A percentile compares a stretch with the other conserved stretches of the same genome.
phyloP scores from a whole-genome alignment of 495 filamentous ascomycete species.

The Viridothelium virens region DNA sequence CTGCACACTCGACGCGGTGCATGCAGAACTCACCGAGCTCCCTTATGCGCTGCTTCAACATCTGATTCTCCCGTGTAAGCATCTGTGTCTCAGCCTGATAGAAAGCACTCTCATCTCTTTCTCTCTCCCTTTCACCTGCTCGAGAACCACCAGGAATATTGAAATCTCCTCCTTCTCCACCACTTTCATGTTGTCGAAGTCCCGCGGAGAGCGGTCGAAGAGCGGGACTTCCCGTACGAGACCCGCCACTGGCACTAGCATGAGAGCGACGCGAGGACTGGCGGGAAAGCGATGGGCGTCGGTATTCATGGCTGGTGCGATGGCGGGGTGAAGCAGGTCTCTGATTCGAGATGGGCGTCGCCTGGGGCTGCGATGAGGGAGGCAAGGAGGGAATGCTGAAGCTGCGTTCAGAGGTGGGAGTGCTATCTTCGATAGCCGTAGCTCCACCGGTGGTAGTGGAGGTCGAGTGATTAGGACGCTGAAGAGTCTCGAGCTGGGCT shows the following conservation, averaged over 20 bases:
- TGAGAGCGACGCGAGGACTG: slow-evolving; percentile 39
- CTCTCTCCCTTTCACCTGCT: slow-evolving; percentile 3
- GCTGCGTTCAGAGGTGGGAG: slow-evolving; percentile 57
- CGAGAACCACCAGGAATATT: background rate
- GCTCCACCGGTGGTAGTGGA: slow-evolving; percentile 13
- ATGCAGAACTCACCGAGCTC: slow-evolving; percentile 57
- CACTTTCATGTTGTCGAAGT: slow-evolving; percentile 13
- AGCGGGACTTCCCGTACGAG: background rate
- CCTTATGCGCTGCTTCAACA: slow-evolving; percentile 75
- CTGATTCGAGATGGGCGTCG: slow-evolving; percentile 35
- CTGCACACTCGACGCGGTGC: background rate
- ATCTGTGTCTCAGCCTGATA: slow-evolving; percentile 89
- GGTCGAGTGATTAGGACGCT: slow-evolving; percentile 33
- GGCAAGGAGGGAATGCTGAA: slow-evolving; percentile 41
- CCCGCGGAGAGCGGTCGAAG: background rate
- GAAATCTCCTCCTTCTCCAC: slow-evolving; percentile 18
- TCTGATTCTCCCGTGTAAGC: slow-evolving; percentile 84
- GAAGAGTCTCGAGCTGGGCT: slow-evolving; percentile 42
- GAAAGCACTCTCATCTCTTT: slow-evolving; percentile 72
- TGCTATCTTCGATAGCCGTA: slow-evolving; percentile 60
- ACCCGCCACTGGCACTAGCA: slow-evolving; percentile 12
- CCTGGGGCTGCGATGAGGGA: slow-evolving; percentile 31
- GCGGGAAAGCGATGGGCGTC: slow-evolving; percentile 37
- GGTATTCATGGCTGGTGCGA: slow-evolving; percentile 33
- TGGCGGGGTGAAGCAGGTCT: slow-evolving; percentile 49